phyloP scores from a whole-genome alignment of 2,329 filamentous ascomycete species.

The Microascus cirrosus region DNA sequence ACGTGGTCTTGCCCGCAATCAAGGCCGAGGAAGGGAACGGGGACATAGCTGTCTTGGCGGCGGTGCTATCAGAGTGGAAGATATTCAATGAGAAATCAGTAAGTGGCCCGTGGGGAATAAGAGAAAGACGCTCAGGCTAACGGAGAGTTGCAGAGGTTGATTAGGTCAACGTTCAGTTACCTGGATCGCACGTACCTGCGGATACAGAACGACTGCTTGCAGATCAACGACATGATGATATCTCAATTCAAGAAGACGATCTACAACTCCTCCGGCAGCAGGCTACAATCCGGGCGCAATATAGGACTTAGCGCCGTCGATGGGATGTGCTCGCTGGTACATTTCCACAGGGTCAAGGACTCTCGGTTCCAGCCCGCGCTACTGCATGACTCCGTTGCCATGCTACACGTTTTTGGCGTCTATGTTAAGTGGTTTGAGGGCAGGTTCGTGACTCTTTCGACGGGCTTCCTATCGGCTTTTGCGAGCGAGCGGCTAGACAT shows the following conservation, averaged over 20 bases:
- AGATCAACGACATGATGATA: conserved; percentile 74
- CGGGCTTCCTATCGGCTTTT: conserved; percentile 57
- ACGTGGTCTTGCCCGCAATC: conserved; percentile 43
- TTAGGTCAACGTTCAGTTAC: conserved; percentile 88
- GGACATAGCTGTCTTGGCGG: conserved; percentile 53
- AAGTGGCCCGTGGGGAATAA: not conserved
- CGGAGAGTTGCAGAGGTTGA: conserved; percentile 43
- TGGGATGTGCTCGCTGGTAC: conserved; percentile 64
- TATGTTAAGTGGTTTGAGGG: conserved; percentile 76
- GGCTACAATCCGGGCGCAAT: conserved; percentile 4
- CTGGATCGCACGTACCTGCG: conserved; percentile 84
- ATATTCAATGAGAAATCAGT: conserved; percentile 48
- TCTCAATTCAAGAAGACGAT: conserved; percentile 50
- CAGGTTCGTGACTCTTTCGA: conserved; percentile 56
- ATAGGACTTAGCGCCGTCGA: conserved; percentile 17
- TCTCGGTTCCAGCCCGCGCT: conserved; percentile 48
- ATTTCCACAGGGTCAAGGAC: conserved; percentile 53
- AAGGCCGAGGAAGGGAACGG: conserved; percentile 27
- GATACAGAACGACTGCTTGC: conserved; percentile 54
- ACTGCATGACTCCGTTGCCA: conserved; percentile 65
- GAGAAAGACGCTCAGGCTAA: conserved; percentile 5
- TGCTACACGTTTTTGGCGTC: conserved; percentile 75
- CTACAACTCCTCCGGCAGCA: conserved; percentile 8
- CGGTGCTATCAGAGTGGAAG: conserved; percentile 51
- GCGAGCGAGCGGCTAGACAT: conserved; percentile 53